Conservation (phyloP, 2,329 filamentous ascomycete genomes). For the Aspergillus tanneri region DNA sequence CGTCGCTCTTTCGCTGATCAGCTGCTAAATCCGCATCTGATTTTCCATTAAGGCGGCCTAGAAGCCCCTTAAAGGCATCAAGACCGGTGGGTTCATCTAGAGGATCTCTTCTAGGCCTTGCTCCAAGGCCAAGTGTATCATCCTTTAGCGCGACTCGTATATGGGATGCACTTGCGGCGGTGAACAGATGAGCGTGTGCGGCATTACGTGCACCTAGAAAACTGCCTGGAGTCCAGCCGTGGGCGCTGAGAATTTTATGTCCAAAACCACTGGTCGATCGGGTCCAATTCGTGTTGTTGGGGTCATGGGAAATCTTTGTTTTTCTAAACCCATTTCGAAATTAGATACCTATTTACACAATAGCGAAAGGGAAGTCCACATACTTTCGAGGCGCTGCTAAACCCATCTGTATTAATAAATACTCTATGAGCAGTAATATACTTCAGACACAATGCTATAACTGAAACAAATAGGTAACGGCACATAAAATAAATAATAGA, state of each 20-base stretch:
- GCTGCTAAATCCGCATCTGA: conserved; percentile 69
- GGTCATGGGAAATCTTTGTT: conserved; percentile 80
- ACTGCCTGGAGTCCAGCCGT: conserved; percentile 87
- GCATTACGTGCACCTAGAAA: conserved; percentile 77
- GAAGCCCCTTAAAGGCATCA: conserved; percentile 78
- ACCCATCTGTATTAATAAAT: conserved; percentile 55
- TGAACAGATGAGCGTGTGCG: conserved; percentile 72
- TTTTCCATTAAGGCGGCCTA: conserved; percentile 88
- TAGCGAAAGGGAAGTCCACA: conserved; percentile 19
- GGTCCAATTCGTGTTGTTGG: conserved; percentile 94
- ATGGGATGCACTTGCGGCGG: conserved; percentile 76
- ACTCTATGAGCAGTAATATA: neutral
- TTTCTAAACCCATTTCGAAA: no score
- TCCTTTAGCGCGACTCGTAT: conserved; percentile 85
- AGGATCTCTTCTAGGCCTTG: conserved; percentile 67
- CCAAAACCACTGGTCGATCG: conserved; percentile 80
- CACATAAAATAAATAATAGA: no score
- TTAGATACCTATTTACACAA: no score
- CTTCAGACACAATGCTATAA: no score
- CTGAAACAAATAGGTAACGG: no score
- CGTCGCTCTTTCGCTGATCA: conserved; percentile 66
- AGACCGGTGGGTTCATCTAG: conserved; percentile 75
- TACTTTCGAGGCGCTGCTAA: conserved; percentile 68
- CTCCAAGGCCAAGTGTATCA: conserved; percentile 86
- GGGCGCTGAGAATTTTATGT: conserved; percentile 80